phyloP scores from a whole-genome alignment of 2,329 filamentous ascomycete genomes.

The Pseudopyricularia javanii region DNA sequence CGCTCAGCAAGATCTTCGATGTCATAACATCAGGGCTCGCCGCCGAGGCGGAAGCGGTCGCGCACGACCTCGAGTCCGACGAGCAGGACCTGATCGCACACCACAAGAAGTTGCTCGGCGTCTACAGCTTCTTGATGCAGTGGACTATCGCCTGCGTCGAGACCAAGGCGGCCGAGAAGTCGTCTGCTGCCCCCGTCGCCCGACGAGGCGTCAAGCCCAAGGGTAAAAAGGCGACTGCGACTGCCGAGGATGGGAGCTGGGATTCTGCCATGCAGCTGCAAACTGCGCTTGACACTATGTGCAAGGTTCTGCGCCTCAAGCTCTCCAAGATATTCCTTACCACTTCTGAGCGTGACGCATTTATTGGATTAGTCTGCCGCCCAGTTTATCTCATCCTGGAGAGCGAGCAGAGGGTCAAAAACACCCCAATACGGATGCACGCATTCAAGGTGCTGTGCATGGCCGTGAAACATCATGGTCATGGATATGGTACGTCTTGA shows the following conservation, averaged over 20 bases:
- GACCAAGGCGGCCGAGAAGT: slow-evolving; percentile 83
- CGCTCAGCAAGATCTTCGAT: slow-evolving; percentile 87
- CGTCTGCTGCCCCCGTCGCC: slow-evolving; percentile 56
- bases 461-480: slow-evolving; percentile 93
- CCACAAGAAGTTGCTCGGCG: slow-evolving; percentile 85
- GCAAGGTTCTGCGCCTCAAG: slow-evolving; percentile 88
- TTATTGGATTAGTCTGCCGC: slow-evolving; percentile 81
- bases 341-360: slow-evolving; percentile 91
- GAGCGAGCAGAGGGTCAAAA: slow-evolving; percentile 86
- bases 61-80: slow-evolving; percentile 80
- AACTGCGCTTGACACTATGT: slow-evolving; percentile 83
- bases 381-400: slow-evolving; percentile 91
- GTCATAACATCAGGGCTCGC: slow-evolving; percentile 76
- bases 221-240: slow-evolving; percentile 55
- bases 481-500: slow-evolving; percentile 65
- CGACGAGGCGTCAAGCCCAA: slow-evolving; percentile 65
- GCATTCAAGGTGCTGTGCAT: slow-evolving; percentile 95
- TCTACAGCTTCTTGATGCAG: slow-evolving; percentile 86
- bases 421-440: slow-evolving; percentile 83
- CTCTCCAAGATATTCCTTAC: slow-evolving; percentile 88
- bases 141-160: slow-evolving; percentile 95
- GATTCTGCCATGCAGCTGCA: slow-evolving; percentile 84
- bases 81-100: slow-evolving; percentile 78
- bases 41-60: slow-evolving; percentile 72
- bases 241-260: slow-evolving; percentile 66